Base-by-base conservation (phyloP, 371 early-diverging fungal species). In the Mortierella sp. region DNA sequence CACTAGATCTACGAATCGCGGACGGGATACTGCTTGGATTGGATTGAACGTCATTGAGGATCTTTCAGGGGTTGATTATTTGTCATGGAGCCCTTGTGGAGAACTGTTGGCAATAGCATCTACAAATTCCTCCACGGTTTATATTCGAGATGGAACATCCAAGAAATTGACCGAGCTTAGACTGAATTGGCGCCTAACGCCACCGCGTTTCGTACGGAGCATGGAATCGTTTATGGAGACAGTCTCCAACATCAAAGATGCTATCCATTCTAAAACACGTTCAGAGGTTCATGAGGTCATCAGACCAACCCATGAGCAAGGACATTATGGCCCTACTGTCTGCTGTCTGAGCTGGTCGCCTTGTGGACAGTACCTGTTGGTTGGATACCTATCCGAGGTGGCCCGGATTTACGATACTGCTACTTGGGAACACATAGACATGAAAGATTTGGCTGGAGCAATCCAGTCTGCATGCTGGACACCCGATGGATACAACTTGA, bases 381-480 rank as follows among this genome's bases (percentile, higher is more conserved):
- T 80, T 2, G 71, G 45, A 13, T 70, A 80, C n/a, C 63, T 51
- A 49, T 75, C 71, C 0, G 81, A 75, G 4, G 56, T 59, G 15
- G 68, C 56, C 0, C 70, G 75, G 31, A 61, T 80, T 51, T 80
- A 74, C 45, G 63, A 60, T 13, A 56, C 71, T 0, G 64, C 75
- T 13, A 80, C 71, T 0, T 74, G 81, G 75, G 71, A 74, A 13
- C 63, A 74, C 42, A 61, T 71, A 15, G 65, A 67, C 19, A 60
- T 80, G n/a, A 68, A 63, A 19, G 81, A 75, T 28, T 19, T 80
- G 31, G 64, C 64, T 32, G 81, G 81, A 7, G 54, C 71, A 1
- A 43, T 80, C 29, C 75, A 80, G 47, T 67, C 75, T 28, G 75
- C 71, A 2, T 70, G 75, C 42, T 80, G 81, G 81, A 80, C 81